A percentile compares a stretch with the other conserved stretches of the same genome.
These are phyloP conservation scores for Pholiota molesta DNA, from an alignment of 768 basidiomycete species.

Conservation along the genomic window DNA sequence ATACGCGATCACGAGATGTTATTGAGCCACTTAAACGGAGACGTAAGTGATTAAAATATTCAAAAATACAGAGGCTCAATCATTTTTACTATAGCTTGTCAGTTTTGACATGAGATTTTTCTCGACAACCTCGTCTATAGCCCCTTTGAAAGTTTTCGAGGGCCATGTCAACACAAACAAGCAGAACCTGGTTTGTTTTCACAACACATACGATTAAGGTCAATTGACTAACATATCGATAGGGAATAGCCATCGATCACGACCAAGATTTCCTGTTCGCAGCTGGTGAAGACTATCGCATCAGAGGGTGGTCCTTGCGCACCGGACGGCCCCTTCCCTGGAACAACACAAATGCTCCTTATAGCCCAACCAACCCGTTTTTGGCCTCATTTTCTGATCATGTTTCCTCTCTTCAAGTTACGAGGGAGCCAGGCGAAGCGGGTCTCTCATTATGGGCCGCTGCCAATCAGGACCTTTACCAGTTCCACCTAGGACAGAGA, in stretches of 20 bases:
- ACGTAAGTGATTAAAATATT: constrained; percentile 40
- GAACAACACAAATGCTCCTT: constrained; percentile 6
- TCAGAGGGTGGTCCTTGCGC: constrained; percentile 71
- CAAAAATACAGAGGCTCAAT: neutral
- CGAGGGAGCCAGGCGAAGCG: constrained; percentile 34
- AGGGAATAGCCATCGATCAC: constrained; percentile 69
- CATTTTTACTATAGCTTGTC: constrained; percentile 46
- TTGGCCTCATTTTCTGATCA: constrained; percentile 35
- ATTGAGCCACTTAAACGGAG: constrained; percentile 60
- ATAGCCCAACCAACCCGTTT: constrained; percentile 32
- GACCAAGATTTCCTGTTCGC: constrained; percentile 63
- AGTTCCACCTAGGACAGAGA: constrained; percentile 51
- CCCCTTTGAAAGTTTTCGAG: constrained; percentile 48
- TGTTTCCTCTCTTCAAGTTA: constrained; percentile 53
- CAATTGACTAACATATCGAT: constrained; percentile 6
- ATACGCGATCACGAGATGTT: constrained; percentile 57
- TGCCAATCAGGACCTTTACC: constrained; percentile 45
- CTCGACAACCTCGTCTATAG: constrained; percentile 25
- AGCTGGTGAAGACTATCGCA: constrained; percentile 64
- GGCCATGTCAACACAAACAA: constrained; percentile 65
- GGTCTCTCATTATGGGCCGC: constrained; percentile 57
- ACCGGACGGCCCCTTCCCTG: constrained; percentile 48
- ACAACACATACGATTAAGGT: too few species aligned
- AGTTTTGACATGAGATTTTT: constrained; percentile 64
- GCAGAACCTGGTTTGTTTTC: constrained; percentile 49